Conservation (phyloP, 2,329 filamentous ascomycete genomes). For the Cladosporium sp. region DNA sequence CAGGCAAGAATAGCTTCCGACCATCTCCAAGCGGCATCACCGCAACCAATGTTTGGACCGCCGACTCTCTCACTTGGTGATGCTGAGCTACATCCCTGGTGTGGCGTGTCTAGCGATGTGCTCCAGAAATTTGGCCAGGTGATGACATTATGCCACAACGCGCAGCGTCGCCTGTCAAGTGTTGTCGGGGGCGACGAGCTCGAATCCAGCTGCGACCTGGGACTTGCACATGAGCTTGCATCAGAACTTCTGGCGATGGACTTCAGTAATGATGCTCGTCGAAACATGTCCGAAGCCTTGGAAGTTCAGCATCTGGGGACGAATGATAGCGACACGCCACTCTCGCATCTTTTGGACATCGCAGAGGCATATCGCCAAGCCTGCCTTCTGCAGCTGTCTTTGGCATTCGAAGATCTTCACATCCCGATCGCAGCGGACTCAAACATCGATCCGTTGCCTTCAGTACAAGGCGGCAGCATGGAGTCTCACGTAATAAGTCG, state of each 20-base stretch:
- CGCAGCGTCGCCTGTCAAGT: not conserved
- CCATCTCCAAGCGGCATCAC: not conserved
- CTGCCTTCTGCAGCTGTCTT: slow-evolving; percentile 19
- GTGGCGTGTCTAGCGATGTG: slow-evolving; percentile 7
- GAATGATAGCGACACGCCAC: slow-evolving; percentile 20
- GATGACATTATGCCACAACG: slow-evolving; percentile 5
- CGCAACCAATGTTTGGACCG: not conserved
- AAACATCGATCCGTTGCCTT: not conserved
- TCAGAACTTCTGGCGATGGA: slow-evolving; percentile 1
- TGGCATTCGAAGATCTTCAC: slow-evolving; percentile 19
- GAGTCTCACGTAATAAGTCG: not conserved
- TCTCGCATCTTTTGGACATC: slow-evolving; percentile 18
- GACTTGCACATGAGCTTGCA: slow-evolving; percentile 2
- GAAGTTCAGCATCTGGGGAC: not conserved
- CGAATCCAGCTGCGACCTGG: not conserved
- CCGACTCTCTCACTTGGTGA: not conserved
- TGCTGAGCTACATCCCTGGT: slow-evolving; percentile 9
- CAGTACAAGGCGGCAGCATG: not conserved
- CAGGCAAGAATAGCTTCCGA: not conserved
- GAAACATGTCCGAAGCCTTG: not conserved
- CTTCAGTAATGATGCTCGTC: not conserved
- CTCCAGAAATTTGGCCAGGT: slow-evolving; percentile 9
- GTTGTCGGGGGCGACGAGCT: not conserved
- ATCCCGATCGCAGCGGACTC: not conserved
- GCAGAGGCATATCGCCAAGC: slow-evolving; percentile 22